Percentiles rank a stretch among this genome's conserved stretches.
Evolutionary conservation across 1,139 yeast genomes (phyloP).

Genomic region (Hansenula sp.): DNA sequence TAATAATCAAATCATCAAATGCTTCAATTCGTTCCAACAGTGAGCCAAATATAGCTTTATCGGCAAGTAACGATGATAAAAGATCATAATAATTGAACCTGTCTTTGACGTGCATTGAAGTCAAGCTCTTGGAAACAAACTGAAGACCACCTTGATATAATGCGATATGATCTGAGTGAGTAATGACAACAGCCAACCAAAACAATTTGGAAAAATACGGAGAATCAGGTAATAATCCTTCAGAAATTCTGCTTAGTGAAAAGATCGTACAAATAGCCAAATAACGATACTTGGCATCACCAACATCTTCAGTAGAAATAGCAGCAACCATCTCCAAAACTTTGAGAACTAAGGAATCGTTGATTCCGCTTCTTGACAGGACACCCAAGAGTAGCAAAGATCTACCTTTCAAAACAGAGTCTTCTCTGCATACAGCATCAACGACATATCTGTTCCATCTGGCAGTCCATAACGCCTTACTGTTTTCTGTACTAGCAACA

Average conservation of each 20-base stretch:
- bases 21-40: constrained; percentile 44
- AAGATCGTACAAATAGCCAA: constrained; percentile 31
- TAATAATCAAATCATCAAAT: constrained; percentile 38
- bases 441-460: constrained; percentile 69
- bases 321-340: constrained; percentile 30
- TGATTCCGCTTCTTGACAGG: constrained; percentile 59
- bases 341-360: constrained; percentile 54
- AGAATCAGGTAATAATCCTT: constrained; percentile 57
- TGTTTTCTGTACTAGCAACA: constrained; percentile 40
- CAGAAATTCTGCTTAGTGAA: constrained; percentile 57
- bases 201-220: constrained; percentile 53
- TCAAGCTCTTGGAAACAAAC: constrained; percentile 32
- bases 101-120: constrained; percentile 24
- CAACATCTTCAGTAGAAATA: constrained; percentile 25
- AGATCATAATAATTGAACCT: constrained; percentile 21
- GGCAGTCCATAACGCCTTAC: constrained; percentile 58
- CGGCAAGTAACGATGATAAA: constrained; percentile 30
- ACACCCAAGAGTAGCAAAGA: constrained; percentile 74
- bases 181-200: constrained; percentile 55
- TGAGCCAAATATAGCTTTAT: constrained; percentile 38
- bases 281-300: constrained; percentile 23
- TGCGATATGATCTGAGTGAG: constrained; percentile 36
- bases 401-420: constrained; percentile 66
- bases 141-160: constrained; percentile 56
- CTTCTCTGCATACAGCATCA: constrained; percentile 57